Evolutionary conservation across 805 yeast species (phyloP), one percentile per base, ranked within the genome.

Genomic region (Teunomyces pallodes): DNA sequence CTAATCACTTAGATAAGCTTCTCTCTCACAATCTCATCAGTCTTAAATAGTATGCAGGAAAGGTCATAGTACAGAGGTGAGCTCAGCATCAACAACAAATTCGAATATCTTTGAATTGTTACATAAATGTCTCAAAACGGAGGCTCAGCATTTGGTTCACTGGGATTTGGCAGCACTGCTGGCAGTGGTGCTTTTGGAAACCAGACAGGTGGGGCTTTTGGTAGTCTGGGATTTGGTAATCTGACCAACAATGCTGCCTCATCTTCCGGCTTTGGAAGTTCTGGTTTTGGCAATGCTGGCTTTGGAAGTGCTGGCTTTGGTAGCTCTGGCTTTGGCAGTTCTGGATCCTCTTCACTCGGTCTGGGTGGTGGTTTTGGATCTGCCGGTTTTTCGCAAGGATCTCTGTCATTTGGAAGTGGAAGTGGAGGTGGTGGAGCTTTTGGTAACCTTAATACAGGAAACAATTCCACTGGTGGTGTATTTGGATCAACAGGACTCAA

Each of bases 271-370:
- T 46, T 43, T 42, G 45, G 45, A 17, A 41, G 14, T 33, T 49
- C 68, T 9, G 43, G 61, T 1, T 64, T 61, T 45, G 70, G 67
- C 9, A 44, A 60, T 10, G 33, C 57, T 32, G 47, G 52, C 5
- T 52, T 52, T 31, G 55, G 55, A 8, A 30, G 54, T n/a, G n/a
- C n/a, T n/a, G n/a, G 52, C 5, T 52, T 52, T 31, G 54, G 54
- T 35, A 28, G 16, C 7, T 17, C 51, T 10, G 44, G 49, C 9
- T 51, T 51, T 40, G 50, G 46, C 13, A 48, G 46, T 24, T 42
- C 35, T 45, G 47, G 33, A 12, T 12, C 35, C 13, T 26, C 32
- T n/a, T 31, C 43, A 20, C 36, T 45, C 24, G 51, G 51, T 1
- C 17, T 9, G 10, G 14, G 20, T 13, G 33, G 41, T 33, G 46